These are phyloP conservation scores for Rubia peregrina DNA, from an alignment of 305 asterid genomes.

Conservation along the genomic window DNA sequence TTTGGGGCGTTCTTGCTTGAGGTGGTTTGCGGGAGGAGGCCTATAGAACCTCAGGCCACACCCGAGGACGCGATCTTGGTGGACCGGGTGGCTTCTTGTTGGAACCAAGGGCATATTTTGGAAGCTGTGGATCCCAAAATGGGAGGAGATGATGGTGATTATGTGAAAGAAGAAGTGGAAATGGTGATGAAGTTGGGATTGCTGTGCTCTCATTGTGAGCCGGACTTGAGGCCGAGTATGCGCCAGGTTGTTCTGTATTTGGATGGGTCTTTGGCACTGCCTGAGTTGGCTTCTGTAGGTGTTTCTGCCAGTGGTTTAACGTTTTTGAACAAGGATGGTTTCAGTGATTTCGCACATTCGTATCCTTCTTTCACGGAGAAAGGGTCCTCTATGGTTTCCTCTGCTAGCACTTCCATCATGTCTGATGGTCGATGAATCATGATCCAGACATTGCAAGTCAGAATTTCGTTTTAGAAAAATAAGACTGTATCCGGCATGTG, in stretches of 20 bases:
- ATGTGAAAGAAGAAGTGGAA: slow-evolving; percentile 31
- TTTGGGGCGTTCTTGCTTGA: too few relatives aligned
- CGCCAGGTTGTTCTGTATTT: slow-evolving; percentile 39
- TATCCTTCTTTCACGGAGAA: slow-evolving; percentile 24
- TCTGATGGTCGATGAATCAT: slow-evolving; percentile 30
- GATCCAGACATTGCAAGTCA: too few relatives aligned
- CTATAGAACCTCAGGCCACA: too few relatives aligned
- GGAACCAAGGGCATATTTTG: slow-evolving; percentile 8
- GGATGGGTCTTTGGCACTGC: slow-evolving; percentile 24
- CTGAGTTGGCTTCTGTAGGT: slow-evolving; percentile 18
- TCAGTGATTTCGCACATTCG: slow-evolving; percentile 35
- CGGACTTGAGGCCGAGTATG: slow-evolving; percentile 36
- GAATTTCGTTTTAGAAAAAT: too few relatives aligned
- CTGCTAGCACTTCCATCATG: slow-evolving; percentile 27
- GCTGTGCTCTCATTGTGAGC: slow-evolving; percentile 22
- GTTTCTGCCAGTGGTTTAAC: slow-evolving; percentile 3
- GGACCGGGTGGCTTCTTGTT: slow-evolving; percentile 29
- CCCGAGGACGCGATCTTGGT: slow-evolving; percentile 27
- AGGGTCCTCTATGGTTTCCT: slow-evolving; percentile 20
- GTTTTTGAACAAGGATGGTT: slow-evolving; percentile 25
- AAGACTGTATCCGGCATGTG: too few relatives aligned
- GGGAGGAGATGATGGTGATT: slow-evolving; percentile 12
- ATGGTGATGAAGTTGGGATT: slow-evolving; percentile 31
- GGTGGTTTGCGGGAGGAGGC: too few relatives aligned
- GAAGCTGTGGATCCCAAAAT: slow-evolving; percentile 4